Evolutionary conservation across 495 filamentous ascomycete species (phyloP).

Genomic region (Usnea hakonensis): DNA sequence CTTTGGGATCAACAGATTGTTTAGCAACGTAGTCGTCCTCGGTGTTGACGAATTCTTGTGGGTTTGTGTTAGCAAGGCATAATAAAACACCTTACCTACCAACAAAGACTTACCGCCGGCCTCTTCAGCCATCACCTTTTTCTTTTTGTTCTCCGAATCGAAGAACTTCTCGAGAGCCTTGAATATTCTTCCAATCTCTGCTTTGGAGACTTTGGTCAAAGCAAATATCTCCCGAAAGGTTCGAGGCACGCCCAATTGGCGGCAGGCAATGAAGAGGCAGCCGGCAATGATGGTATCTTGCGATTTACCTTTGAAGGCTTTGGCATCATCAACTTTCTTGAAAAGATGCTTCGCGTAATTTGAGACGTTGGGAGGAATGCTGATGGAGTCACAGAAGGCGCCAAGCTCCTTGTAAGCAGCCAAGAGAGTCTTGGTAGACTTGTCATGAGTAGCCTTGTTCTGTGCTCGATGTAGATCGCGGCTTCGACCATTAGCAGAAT

Average conservation of each 20-base stretch:
- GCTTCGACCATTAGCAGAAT: constrained; percentile 55
- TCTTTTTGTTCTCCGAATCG: constrained; percentile 48
- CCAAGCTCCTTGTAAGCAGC: constrained; percentile 86
- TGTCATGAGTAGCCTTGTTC: constrained; percentile 77
- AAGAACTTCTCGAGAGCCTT: constrained; percentile 88
- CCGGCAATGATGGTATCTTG: constrained; percentile 90
- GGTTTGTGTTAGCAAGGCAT: constrained; percentile 5
- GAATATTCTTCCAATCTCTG: constrained; percentile 94
- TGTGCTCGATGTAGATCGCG: constrained; percentile 81
- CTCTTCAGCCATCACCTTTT: constrained; percentile 41
- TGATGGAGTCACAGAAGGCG: constrained; percentile 75
- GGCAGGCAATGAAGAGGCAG: constrained; percentile 95
- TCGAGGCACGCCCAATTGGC: constrained; percentile 74
- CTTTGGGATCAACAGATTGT: constrained; percentile 70
- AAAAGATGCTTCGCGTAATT: constrained; percentile 89
- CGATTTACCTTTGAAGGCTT: constrained; percentile 90
- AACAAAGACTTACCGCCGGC: constrained; percentile 38
- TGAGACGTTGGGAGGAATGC: constrained; percentile 67
- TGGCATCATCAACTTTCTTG: constrained; percentile 86
- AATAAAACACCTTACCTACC: background rate
- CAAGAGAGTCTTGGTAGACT: constrained; percentile 69
- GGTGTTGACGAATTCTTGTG: constrained; percentile 32
- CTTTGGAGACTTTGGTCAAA: constrained; percentile 88
- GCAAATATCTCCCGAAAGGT: constrained; percentile 90
- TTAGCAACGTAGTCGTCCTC: constrained; percentile 62